Evolutionary conservation across 257 asterid species (phyloP).

Genomic region (Petunia secreta): DNA sequence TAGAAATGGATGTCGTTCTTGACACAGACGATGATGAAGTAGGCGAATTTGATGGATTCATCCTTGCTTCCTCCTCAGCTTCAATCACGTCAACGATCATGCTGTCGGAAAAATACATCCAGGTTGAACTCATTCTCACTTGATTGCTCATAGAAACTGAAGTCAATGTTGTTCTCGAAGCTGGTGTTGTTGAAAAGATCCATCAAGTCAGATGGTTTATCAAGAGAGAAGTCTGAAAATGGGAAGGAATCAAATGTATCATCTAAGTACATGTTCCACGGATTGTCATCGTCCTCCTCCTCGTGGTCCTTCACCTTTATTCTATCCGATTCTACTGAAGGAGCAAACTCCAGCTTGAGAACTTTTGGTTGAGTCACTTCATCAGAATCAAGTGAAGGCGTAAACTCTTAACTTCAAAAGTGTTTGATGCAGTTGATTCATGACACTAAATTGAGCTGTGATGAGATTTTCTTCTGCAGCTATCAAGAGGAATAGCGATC

Average conservation of each 20-base stretch:
- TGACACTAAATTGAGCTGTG: no score
- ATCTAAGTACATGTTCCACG: slow-evolving; percentile 70
- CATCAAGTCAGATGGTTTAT: slow-evolving; percentile 47
- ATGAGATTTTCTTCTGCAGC: no score
- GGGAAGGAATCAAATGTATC: slow-evolving; percentile 44
- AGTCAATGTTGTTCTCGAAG: slow-evolving; percentile 62
- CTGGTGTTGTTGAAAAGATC: slow-evolving; percentile 52
- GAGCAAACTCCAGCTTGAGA: slow-evolving; percentile 33
- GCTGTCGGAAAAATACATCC: slow-evolving; percentile 36
- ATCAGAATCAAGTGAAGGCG: slow-evolving; percentile 18
- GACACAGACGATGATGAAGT: slow-evolving; percentile 44
- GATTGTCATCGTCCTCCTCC: slow-evolving; percentile 53
- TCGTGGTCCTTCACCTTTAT: slow-evolving; percentile 43
- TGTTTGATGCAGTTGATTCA: no score
- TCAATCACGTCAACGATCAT: slow-evolving; percentile 22
- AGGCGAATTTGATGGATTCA: slow-evolving; percentile 36
- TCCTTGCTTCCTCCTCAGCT: slow-evolving; percentile 35
- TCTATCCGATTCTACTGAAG: neutral
- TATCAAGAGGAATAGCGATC: no score
- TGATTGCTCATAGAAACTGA: slow-evolving; percentile 48
- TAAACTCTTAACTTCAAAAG: neutral
- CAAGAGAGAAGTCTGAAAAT: slow-evolving; percentile 51
- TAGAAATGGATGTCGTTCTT: slow-evolving; percentile 38
- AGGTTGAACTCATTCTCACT: slow-evolving; percentile 41
- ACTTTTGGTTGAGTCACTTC: slow-evolving; percentile 26